These are phyloP conservation scores for Fusarium sp. DNA, from an alignment of 2,329 filamentous ascomycete species.

Conservation along the genomic window DNA sequence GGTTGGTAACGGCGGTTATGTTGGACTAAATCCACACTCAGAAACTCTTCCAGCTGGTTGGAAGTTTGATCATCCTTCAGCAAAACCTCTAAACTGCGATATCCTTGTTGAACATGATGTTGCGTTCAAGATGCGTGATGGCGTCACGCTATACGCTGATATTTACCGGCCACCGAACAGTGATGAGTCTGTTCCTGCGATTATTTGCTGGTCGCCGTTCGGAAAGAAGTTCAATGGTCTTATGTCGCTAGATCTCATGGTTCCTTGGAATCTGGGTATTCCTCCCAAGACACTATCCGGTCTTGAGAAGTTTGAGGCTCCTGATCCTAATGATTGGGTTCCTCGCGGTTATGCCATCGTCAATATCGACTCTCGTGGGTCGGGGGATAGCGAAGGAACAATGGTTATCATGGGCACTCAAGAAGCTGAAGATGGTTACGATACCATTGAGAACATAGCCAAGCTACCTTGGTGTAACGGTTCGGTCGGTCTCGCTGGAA, in stretches of 20 bases:
- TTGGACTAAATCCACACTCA: slow-evolving; percentile 1
- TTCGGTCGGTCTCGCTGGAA: not conserved
- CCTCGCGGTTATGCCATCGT: slow-evolving; percentile 17
- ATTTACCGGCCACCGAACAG: slow-evolving; percentile 3
- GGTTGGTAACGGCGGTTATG: slow-evolving; percentile 13
- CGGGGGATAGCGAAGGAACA: slow-evolving; percentile 3
- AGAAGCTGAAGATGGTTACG: slow-evolving; percentile 10
- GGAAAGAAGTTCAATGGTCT: slow-evolving; percentile 24
- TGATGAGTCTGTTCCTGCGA: slow-evolving; percentile 4
- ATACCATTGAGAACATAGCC: slow-evolving; percentile 1
- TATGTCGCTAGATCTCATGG: slow-evolving; percentile 1
- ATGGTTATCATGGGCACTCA: slow-evolving; percentile 21
- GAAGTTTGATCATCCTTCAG: slow-evolving; percentile 1
- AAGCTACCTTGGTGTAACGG: slow-evolving; percentile 5
- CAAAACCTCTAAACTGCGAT: not conserved
- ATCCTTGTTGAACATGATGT: slow-evolving; percentile 19
- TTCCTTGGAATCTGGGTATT: slow-evolving; percentile 6
- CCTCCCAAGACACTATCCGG: not conserved
- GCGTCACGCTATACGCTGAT: slow-evolving; percentile 4
- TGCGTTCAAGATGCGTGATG: slow-evolving; percentile 10
- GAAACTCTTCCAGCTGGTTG: slow-evolving; percentile 5
- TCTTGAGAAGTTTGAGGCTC: slow-evolving; percentile 14
- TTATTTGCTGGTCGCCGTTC: slow-evolving; percentile 20
- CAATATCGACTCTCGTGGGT: slow-evolving; percentile 11
- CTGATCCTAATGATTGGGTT: slow-evolving; percentile 20